phyloP scores from a whole-genome alignment of 1,139 yeast genomes.

The Magnusiomyces paraingens region DNA sequence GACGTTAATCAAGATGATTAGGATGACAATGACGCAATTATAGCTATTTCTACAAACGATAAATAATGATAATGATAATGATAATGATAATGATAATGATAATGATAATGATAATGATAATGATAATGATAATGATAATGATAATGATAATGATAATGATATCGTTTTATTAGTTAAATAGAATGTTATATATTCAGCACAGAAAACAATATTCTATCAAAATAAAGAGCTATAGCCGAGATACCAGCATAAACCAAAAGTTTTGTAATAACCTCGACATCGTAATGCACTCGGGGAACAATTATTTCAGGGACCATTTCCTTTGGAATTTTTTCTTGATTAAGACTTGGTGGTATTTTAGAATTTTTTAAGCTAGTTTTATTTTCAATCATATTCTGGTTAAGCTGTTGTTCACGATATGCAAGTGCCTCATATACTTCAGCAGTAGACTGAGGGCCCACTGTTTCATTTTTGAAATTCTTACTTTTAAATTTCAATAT shows the following conservation, averaged over 20 bases:
- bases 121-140: too few species aligned
- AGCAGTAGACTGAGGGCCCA: constrained; percentile 41
- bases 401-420: constrained; percentile 28
- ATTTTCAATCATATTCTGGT: constrained; percentile 18
- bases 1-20: too few species aligned
- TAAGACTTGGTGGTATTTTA: neutral
- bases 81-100: too few species aligned
- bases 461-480: constrained; percentile 34
- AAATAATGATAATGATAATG: too few species aligned
- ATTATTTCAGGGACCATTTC: constrained; percentile 9
- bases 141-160: too few species aligned
- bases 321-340: neutral
- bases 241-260: constrained; percentile 72
- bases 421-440: constrained; percentile 39
- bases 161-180: too few species aligned
- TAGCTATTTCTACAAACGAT: too few species aligned
- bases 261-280: constrained; percentile 68
- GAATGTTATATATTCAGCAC: constrained; percentile 17
- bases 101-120: too few species aligned
- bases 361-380: neutral
- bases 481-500: constrained; percentile 31
- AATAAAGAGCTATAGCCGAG: constrained; percentile 33
- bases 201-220: constrained; percentile 22
- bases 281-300: constrained; percentile 44
- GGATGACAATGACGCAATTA: too few species aligned